phyloP scores from a whole-genome alignment of 2,329 filamentous ascomycete species.

The Alternaria arbusti region DNA sequence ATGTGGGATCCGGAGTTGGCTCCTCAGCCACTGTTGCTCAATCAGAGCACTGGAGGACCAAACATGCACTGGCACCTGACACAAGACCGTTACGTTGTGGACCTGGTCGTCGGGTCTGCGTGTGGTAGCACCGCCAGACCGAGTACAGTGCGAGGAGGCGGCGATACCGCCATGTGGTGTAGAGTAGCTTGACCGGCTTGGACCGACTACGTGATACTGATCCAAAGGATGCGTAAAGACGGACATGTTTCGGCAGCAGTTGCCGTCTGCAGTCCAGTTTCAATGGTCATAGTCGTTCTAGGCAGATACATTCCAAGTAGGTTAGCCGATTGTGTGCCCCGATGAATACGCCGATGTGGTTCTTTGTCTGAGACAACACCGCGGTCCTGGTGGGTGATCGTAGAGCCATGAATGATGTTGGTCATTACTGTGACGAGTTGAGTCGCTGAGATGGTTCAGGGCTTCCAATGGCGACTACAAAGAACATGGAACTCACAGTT shows the following conservation, averaged over 20 bases:
- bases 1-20: conserved; percentile 1
- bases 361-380: conserved; percentile 19
- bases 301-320: not conserved
- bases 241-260: not conserved
- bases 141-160: conserved; percentile 19
- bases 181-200: conserved; percentile 19
- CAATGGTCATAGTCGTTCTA: conserved; percentile 9
- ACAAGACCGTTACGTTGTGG: conserved; percentile 37
- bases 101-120: conserved; percentile 44
- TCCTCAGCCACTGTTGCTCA: not conserved
- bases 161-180: conserved; percentile 37
- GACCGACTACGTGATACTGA: conserved; percentile 9
- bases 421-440: not conserved
- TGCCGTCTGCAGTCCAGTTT: not conserved
- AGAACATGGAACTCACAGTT: not conserved
- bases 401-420: not conserved
- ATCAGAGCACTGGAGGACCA: conserved; percentile 22
- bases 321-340: conserved; percentile 30
- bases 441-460: not conserved
- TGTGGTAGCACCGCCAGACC: conserved; percentile 37
- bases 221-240: not conserved
- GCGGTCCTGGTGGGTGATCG: not conserved
- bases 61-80: conserved; percentile 41
- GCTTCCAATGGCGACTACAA: not conserved
- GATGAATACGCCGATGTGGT: conserved; percentile 17